Conservation (phyloP, 805 yeast genomes). For the Barnettozyma pratensis region DNA sequence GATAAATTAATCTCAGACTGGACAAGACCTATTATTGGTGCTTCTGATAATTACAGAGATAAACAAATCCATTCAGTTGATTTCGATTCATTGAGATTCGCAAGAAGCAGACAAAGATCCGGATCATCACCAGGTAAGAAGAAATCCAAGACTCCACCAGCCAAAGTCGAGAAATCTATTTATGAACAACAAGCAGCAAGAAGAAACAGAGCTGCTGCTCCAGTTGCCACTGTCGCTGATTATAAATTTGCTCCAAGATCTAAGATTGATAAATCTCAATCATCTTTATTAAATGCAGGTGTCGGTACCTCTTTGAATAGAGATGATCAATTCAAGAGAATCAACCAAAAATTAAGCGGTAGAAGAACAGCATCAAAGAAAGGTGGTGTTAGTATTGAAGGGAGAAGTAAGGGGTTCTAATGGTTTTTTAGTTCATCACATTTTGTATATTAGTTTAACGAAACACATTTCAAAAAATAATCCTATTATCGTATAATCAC, state of each 20-base stretch:
- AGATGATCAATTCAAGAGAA: conserved; percentile 78
- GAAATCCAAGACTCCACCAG: conserved; percentile 5
- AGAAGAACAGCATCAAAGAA: conserved; percentile 37
- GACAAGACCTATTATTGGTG: conserved; percentile 97
- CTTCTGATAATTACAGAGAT: conserved; percentile 91
- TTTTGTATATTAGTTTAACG: background rate
- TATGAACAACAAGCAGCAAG: conserved; percentile 90
- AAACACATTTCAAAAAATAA: too few relatives aligned
- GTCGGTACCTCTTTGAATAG: conserved; percentile 47
- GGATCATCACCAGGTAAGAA: conserved; percentile 8
- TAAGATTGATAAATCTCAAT: conserved; percentile 39
- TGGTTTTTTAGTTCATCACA: background rate
- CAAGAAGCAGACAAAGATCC: conserved; percentile 11
- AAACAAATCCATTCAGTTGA: conserved; percentile 64
- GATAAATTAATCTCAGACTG: conserved; percentile 92
- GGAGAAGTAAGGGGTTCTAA: conserved; percentile 17
- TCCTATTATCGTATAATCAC: background rate
- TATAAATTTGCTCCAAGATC: conserved; percentile 88
- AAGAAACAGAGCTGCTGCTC: conserved; percentile 93
- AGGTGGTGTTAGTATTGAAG: conserved; percentile 73
- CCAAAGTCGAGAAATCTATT: conserved; percentile 44
- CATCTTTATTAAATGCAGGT: conserved; percentile 35
- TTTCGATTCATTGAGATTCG: conserved; percentile 44
- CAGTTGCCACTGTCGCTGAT: conserved; percentile 83
- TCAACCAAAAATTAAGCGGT: conserved; percentile 41